phyloP scores from a whole-genome alignment of 139 green algal genomes.

The Pleodorina starrii region DNA sequence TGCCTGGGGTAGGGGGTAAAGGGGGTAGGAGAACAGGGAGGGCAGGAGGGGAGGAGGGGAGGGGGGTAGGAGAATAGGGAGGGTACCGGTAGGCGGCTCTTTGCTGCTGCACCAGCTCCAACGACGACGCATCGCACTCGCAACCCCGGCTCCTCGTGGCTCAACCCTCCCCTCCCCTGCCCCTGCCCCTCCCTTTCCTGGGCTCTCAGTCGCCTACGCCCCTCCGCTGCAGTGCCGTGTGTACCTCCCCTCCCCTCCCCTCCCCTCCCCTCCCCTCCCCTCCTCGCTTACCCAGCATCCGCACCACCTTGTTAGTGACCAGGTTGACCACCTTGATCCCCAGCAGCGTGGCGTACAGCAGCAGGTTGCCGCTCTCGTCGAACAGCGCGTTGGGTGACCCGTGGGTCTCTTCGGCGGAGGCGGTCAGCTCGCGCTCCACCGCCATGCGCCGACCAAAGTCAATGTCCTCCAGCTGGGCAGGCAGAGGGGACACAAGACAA shows the following conservation, averaged over 20 bases:
- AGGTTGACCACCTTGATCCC: slow-evolving; percentile 98
- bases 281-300: slow-evolving; percentile 76
- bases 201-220: too few species aligned
- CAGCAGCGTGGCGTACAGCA: slow-evolving; percentile 92
- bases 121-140: too few species aligned
- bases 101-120: too few species aligned
- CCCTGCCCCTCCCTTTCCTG: too few species aligned
- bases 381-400: slow-evolving; percentile 90
- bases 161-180: too few species aligned
- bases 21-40: neutral
- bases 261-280: neutral
- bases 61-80: neutral
- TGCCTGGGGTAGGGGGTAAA: slow-evolving; percentile 60
- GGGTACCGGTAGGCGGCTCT: too few species aligned
- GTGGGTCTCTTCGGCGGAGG: slow-evolving; percentile 33
- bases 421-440: slow-evolving; percentile 45
- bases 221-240: too few species aligned
- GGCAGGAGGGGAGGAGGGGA: neutral
- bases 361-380: slow-evolving; percentile 94
- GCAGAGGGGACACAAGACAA: too few species aligned
- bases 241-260: too few species aligned
- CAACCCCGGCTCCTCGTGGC: too few species aligned
- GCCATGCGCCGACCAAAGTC: slow-evolving; percentile 91
- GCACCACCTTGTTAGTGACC: slow-evolving; percentile 79
- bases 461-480: slow-evolving; percentile 85